Base-by-base conservation (phyloP, 352 stramenopile genomes). In the Globisporangium irregulare region DNA sequence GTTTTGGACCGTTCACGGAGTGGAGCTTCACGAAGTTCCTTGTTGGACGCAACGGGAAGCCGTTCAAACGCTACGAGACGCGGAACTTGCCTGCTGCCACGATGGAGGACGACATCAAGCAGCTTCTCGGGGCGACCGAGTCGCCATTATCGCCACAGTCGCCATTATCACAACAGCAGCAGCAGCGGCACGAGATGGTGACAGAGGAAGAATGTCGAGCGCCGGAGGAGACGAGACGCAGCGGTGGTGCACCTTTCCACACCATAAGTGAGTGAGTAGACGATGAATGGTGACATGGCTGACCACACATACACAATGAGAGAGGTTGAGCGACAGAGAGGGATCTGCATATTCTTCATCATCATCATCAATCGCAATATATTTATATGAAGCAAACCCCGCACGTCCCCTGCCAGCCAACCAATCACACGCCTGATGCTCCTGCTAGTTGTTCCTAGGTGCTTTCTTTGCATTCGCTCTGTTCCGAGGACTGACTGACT, bases 21-120 rank as follows among this genome's bases (percentile, higher is more conserved):
- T 90, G 81, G 83, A 89, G 87, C 64, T 91, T 90, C 38, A 86
- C 81, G 48, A 91, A 91, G 61, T 91, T 89, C 56, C 66, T 91
- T 24, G 59, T 91, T 7, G 74, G 77, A 15, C 73, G 82, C n/a
- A 29, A 76, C 22, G 81, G 81, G 12, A 63, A 70, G 22, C 71
- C 77, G n/a, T 54, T 81, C 36, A 73, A 76, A 36, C 74, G 80
- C 20, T 88, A 76, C 55, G 75, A 80, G 29, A 75, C 81, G 29
- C 74, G 54, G 24, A 67, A 70, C 25, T 29, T 73, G 43, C 80
- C 80, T 7, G 54, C 66, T 12, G 70, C 66, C 2, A 64, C 66
- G 36, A 71, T 89, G 59, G 80, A 89, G 48, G 32, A 36, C n/a
- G 76, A 85, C 43, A 79, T 87, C 22, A 36, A 64, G 25, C 29